These are phyloP conservation scores for Tritrichomonas musculus DNA, from an alignment of 208 protist genomes.

Conservation along the genomic window DNA sequence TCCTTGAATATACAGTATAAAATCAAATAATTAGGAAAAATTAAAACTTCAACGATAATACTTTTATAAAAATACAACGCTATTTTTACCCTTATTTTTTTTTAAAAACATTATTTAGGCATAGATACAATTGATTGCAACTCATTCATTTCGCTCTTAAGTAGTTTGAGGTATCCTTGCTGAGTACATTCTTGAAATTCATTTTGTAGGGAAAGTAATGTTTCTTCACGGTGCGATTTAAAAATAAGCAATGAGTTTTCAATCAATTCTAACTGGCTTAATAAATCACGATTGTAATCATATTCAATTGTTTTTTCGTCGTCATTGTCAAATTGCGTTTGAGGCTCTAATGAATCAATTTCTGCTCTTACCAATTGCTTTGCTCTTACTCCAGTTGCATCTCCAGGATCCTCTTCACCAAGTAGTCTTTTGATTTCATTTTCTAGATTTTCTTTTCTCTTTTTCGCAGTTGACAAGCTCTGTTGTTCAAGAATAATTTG, in stretches of 20 bases:
- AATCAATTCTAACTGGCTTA: not conserved
- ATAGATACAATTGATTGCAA: no score
- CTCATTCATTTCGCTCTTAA: not conserved
- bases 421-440: not conserved
- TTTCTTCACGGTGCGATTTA: not conserved
- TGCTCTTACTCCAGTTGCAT: not conserved
- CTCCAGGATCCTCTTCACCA: conserved; percentile 30
- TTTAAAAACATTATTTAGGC: no score
- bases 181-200: not conserved
- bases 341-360: not conserved
- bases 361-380: not conserved
- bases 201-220: not conserved
- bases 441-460: not conserved
- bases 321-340: not conserved
- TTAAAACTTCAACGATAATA: no score
- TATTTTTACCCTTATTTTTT: no score
- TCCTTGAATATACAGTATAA: no score
- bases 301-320: not conserved
- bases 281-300: not conserved
- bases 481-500: not conserved
- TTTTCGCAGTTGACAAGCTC: not conserved
- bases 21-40: no score
- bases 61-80: no score
- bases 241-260: not conserved
- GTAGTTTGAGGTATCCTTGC: not conserved